These are phyloP conservation scores for Orbilia oligospora DNA, from an alignment of 2,329 filamentous ascomycete species.

Conservation along the genomic window DNA sequence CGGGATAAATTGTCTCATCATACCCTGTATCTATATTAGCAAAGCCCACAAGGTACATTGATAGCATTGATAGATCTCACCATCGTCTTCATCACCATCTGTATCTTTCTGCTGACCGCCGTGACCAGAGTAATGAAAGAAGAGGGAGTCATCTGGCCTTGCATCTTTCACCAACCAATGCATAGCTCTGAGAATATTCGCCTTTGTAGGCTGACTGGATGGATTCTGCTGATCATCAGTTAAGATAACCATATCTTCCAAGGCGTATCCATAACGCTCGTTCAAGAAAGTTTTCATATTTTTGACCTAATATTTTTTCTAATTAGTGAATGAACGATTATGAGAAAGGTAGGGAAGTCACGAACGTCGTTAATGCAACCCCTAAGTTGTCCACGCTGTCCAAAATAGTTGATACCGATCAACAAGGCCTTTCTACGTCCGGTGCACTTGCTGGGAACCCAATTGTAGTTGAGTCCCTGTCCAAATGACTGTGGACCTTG, in stretches of 20 bases:
- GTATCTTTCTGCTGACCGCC: slow-evolving; percentile 81
- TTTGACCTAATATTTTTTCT: slow-evolving; percentile 68
- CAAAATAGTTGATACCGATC: slow-evolving; percentile 86
- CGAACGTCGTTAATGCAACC: slow-evolving; percentile 82
- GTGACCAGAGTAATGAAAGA: slow-evolving; percentile 83
- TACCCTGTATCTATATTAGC: slow-evolving; percentile 67
- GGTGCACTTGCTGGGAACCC: slow-evolving; percentile 72
- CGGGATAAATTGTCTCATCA: slow-evolving; percentile 84
- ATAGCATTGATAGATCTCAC: slow-evolving; percentile 65
- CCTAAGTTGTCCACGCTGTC: slow-evolving; percentile 78
- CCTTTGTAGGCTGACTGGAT: slow-evolving; percentile 80
- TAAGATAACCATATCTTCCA: slow-evolving; percentile 84
- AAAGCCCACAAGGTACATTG: neutral
- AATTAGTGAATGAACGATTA: neutral
- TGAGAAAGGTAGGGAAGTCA: neutral
- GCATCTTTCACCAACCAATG: slow-evolving; percentile 81
- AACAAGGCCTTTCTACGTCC: slow-evolving; percentile 80
- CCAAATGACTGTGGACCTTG: slow-evolving; percentile 54
- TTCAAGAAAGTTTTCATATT: slow-evolving; percentile 81
- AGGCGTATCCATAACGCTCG: slow-evolving; percentile 78
- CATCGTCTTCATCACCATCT: slow-evolving; percentile 83
- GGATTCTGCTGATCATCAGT: slow-evolving; percentile 81
- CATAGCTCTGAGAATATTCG: slow-evolving; percentile 82
- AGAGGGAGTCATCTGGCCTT: slow-evolving; percentile 80
- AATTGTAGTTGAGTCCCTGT: slow-evolving; percentile 53